phyloP scores from a whole-genome alignment of 176 grass and related monocot genomes.

The Musa itinerans region DNA sequence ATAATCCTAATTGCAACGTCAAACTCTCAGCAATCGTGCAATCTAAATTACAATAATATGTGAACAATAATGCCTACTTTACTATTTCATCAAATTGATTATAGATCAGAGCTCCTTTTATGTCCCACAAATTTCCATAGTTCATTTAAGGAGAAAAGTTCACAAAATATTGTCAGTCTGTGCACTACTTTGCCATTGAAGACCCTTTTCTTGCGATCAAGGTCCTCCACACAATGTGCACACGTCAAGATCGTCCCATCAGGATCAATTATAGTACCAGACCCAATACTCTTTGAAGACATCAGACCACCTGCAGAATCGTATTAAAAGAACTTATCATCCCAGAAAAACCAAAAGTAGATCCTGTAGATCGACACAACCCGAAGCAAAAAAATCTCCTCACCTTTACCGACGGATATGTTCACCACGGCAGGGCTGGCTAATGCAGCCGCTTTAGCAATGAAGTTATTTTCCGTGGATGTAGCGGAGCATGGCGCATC shows the following conservation, averaged over 20 bases:
- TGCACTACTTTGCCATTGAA: conserved; percentile 36
- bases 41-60: background rate
- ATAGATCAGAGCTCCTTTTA: background rate
- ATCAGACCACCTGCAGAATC: conserved; percentile 41
- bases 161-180: conserved; percentile 18
- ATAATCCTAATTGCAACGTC: background rate
- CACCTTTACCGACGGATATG: conserved; percentile 48
- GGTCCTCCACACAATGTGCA: conserved; percentile 66
- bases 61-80: background rate
- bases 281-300: conserved; percentile 41
- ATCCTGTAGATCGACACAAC: background rate
- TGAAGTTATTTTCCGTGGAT: conserved; percentile 51
- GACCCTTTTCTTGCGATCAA: conserved; percentile 29
- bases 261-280: conserved; percentile 82
- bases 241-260: conserved; percentile 85
- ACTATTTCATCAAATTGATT: background rate
- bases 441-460: conserved; percentile 60
- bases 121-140: background rate
- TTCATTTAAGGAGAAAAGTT: background rate
- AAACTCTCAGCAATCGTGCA: background rate
- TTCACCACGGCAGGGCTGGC: conserved; percentile 76
- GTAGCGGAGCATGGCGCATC: conserved; percentile 44
- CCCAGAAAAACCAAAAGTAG: background rate
- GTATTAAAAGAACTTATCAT: conserved; percentile 15
- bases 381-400: background rate